Conservation (phyloP, 2,329 filamentous ascomycete genomes). For the Aureobasidium namibiae region DNA sequence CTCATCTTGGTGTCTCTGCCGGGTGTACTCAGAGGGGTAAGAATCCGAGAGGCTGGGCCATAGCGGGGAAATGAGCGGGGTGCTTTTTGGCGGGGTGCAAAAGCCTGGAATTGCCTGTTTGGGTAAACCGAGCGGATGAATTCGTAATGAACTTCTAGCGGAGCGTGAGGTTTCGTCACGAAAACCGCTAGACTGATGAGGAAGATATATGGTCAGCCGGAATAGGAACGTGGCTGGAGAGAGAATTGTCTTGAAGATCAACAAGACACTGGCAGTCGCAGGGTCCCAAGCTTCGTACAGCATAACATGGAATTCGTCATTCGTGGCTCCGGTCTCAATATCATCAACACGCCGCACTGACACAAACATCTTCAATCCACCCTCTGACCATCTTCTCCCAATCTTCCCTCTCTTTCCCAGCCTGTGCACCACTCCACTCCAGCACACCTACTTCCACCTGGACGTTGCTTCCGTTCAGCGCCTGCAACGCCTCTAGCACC, state of each 20-base stretch:
- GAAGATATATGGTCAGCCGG: too few species aligned
- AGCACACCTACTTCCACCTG: slow-evolving; percentile 20
- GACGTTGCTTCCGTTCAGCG: slow-evolving; percentile 11
- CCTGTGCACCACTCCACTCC: slow-evolving; percentile 3
- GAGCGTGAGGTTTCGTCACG: too few species aligned
- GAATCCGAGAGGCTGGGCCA: background rate
- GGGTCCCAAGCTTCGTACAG: too few species aligned
- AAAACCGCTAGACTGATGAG: too few species aligned
- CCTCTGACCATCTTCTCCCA: background rate
- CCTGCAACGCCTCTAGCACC: slow-evolving; percentile 16
- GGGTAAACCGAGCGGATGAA: slow-evolving; percentile 3
- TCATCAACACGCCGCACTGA: too few species aligned
- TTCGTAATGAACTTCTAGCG: too few species aligned
- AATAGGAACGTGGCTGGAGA: too few species aligned
- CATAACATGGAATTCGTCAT: too few species aligned
- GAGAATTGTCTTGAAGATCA: too few species aligned
- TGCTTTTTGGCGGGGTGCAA: background rate
- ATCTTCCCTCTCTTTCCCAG: background rate
- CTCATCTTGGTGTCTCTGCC: background rate
- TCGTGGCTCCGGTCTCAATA: background rate
- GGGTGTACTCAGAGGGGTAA: background rate
- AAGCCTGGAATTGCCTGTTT: background rate
- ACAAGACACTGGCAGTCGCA: too few species aligned
- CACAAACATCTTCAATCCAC: background rate
- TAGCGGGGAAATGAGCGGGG: background rate